A percentile compares a stretch with the other conserved stretches of the same genome.
Evolutionary conservation across 495 filamentous ascomycete genomes (phyloP).

Genomic region (Lepraria neglecta): DNA sequence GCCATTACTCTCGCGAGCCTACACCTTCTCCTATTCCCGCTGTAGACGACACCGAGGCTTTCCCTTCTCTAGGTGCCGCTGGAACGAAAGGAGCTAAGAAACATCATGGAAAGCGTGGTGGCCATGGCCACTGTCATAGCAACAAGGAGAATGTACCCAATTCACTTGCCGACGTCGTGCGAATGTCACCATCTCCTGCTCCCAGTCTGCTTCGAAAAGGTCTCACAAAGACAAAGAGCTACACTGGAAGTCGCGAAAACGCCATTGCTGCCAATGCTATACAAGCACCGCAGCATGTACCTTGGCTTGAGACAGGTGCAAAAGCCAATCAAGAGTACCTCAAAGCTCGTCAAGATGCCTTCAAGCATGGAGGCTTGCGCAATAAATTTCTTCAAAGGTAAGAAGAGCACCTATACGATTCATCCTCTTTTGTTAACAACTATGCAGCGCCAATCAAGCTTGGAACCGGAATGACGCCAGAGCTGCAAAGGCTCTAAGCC

Average conservation of each 20-base stretch:
- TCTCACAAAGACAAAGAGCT: slow-evolving; percentile 39
- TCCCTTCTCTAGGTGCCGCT: slow-evolving; percentile 83
- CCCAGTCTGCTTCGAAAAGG: slow-evolving; percentile 38
- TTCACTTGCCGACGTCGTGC: slow-evolving; percentile 90
- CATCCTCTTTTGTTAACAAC: slow-evolving; percentile 26
- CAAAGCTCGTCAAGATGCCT: slow-evolving; percentile 86
- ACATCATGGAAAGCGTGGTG: slow-evolving; percentile 80
- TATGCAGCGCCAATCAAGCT: slow-evolving; percentile 84
- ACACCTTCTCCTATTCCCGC: slow-evolving; percentile 63
- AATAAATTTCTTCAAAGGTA: slow-evolving; percentile 98
- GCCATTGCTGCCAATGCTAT: slow-evolving; percentile 76
- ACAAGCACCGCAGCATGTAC: slow-evolving; percentile 80
- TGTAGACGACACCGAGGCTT: slow-evolving; percentile 91
- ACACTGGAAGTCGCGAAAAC: slow-evolving; percentile 59
- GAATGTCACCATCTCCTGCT: slow-evolving; percentile 78
- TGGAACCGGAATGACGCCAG: slow-evolving; percentile 98
- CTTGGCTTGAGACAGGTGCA: slow-evolving; percentile 94
- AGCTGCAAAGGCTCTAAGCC: slow-evolving; percentile 87
- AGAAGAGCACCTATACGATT: slow-evolving; percentile 8
- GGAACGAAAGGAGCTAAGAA: slow-evolving; percentile 75
- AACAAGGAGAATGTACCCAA: slow-evolving; percentile 64
- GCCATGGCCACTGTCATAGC: slow-evolving; percentile 55
- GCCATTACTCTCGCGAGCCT: slow-evolving; percentile 65
- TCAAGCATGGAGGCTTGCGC: slow-evolving; percentile 88
- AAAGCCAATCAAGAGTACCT: slow-evolving; percentile 88